A percentile compares a stretch with the other conserved stretches of the same genome.
These are phyloP conservation scores for Prinsepia uniflora DNA, from an alignment of 306 rosid genomes.

Conservation along the genomic window DNA sequence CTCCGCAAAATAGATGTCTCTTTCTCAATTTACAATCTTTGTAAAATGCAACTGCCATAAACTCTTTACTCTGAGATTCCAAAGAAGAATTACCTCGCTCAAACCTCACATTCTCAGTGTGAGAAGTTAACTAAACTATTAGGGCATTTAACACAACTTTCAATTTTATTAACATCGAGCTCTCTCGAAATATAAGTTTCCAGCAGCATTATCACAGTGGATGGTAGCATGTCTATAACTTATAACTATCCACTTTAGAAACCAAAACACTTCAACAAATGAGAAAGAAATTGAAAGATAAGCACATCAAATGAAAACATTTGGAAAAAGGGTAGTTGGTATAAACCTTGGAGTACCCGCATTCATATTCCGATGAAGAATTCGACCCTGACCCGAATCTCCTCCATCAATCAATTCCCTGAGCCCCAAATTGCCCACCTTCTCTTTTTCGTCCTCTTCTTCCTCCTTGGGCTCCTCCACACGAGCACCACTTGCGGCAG, in stretches of 20 bases:
- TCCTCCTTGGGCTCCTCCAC: conserved; percentile 25
- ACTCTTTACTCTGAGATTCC: not conserved
- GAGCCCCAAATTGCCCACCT: conserved; percentile 52
- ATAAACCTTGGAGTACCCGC: conserved; percentile 64
- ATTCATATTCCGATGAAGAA: conserved; percentile 81
- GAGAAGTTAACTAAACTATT: not conserved
- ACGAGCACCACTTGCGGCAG: conserved; percentile 9
- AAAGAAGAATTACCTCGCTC: not conserved
- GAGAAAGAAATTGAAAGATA: not conserved
- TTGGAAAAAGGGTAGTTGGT: not conserved
- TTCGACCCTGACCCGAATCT: conserved; percentile 50
- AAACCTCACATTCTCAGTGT: not conserved
- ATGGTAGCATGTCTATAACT: not conserved
- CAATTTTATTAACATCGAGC: not conserved
- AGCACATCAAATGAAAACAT: not conserved
- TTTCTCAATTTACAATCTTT: not conserved
- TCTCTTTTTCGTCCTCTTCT: conserved; percentile 31
- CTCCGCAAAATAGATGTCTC: not conserved
- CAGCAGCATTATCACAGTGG: not conserved
- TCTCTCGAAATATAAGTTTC: not conserved
- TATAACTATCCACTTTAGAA: not conserved
- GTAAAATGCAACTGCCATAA: not conserved
- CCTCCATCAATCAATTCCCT: conserved; percentile 66
- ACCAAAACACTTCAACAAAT: not conserved
- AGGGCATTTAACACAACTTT: not conserved